Evolutionary conservation across 495 filamentous ascomycete genomes (phyloP).

Genomic region (Lasiosphaeria miniovina): DNA sequence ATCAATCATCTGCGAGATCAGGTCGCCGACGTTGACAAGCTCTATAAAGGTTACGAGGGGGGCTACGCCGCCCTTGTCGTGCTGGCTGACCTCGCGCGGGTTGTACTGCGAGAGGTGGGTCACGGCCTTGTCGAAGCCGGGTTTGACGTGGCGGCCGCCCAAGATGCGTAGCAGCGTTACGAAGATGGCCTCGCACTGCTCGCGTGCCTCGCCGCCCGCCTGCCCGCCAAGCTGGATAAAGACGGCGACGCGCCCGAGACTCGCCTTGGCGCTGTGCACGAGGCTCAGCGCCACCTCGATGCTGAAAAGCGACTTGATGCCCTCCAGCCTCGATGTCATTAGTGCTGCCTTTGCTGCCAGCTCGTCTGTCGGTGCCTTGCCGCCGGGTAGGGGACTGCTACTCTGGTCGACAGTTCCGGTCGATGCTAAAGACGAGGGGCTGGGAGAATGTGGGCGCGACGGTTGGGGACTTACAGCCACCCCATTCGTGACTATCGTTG

Average conservation of each 20-base stretch:
- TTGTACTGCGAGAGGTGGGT: slow-evolving; percentile 89
- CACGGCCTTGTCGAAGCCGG: slow-evolving; percentile 88
- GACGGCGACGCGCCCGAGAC: slow-evolving; percentile 77
- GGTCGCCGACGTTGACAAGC: slow-evolving; percentile 94
- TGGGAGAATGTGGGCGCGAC: slow-evolving; percentile 49
- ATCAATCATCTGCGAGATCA: slow-evolving; percentile 98
- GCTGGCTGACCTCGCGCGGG: slow-evolving; percentile 76
- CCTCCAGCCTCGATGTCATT: slow-evolving; percentile 91
- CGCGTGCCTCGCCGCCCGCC: slow-evolving; percentile 75
- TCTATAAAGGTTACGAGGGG: slow-evolving; percentile 96
- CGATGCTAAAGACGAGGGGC: slow-evolving; percentile 17
- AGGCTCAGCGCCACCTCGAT: slow-evolving; percentile 91
- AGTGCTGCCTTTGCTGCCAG: slow-evolving; percentile 93
- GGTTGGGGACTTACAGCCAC: slow-evolving; percentile 30
- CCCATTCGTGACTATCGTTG: slow-evolving; percentile 29
- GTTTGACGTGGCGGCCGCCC: slow-evolving; percentile 81
- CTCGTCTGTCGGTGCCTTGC: slow-evolving; percentile 77
- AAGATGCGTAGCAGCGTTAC: slow-evolving; percentile 77
- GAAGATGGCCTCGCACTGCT: slow-evolving; percentile 90
- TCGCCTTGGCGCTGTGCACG: slow-evolving; percentile 86
- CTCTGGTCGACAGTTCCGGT: slow-evolving; percentile 25
- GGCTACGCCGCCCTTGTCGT: slow-evolving; percentile 69
- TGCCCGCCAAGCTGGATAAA: slow-evolving; percentile 78
- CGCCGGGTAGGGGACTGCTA: slow-evolving; percentile 49
- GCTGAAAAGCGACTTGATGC: slow-evolving; percentile 90